Evolutionary conservation across 768 basidiomycete species (phyloP).

Genomic region (Gloeopeniophorella convolvens): DNA sequence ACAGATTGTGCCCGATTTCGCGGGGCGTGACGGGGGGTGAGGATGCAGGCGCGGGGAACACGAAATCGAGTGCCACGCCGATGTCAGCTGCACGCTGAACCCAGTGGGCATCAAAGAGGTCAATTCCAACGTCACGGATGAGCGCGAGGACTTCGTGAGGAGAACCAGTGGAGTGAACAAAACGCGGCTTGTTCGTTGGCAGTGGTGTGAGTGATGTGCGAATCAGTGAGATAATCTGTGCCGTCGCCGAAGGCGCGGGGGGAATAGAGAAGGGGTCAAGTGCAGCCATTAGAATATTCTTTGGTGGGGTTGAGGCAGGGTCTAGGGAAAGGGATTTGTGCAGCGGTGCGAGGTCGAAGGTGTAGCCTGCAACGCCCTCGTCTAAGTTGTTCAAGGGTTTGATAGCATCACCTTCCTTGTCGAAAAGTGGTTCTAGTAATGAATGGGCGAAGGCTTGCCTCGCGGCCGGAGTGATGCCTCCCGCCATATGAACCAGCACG

Average conservation of each 20-base stretch:
- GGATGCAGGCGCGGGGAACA: constrained; percentile 44
- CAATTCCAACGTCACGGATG: constrained; percentile 58
- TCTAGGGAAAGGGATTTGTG: constrained; percentile 28
- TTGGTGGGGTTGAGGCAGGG: neutral
- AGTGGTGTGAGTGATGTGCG: constrained; percentile 53
- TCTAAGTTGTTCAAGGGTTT: constrained; percentile 52
- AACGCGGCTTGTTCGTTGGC: constrained; percentile 51
- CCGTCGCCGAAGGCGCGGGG: constrained; percentile 1
- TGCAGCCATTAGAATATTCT: neutral
- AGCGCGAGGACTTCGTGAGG: constrained; percentile 75
- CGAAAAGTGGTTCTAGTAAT: constrained; percentile 50
- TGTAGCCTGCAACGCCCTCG: constrained; percentile 64
- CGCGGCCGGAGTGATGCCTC: constrained; percentile 48
- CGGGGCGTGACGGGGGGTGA: constrained; percentile 22
- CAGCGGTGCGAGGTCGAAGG: constrained; percentile 58
- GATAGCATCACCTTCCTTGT: constrained; percentile 46
- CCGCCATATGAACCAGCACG: constrained; percentile 66
- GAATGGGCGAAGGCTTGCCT: constrained; percentile 56
- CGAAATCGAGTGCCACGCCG: constrained; percentile 76
- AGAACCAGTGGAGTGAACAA: constrained; percentile 45
- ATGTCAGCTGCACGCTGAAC: constrained; percentile 58
- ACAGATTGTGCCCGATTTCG: constrained; percentile 71
- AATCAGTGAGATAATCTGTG: constrained; percentile 38
- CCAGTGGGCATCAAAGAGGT: constrained; percentile 73
- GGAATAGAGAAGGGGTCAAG: constrained; percentile 3